These are phyloP conservation scores for Arabis hirsuta DNA, from an alignment of 345 rosid genomes.

Conservation along the genomic window DNA sequence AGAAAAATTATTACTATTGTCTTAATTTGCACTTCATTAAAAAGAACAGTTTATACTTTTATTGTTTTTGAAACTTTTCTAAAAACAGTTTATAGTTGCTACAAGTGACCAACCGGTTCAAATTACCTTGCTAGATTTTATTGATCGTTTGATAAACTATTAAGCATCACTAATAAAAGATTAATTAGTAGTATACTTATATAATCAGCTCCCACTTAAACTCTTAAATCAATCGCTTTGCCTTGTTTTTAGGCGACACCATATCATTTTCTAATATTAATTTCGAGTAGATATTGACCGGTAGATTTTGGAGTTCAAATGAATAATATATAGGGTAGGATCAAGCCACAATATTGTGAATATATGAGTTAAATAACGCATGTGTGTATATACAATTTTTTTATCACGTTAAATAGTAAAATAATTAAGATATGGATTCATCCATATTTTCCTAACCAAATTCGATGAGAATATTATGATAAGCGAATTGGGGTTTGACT, in stretches of 20 bases:
- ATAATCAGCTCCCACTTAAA: conserved; percentile 37
- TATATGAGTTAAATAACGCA: conserved; percentile 22
- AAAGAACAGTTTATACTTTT: background rate
- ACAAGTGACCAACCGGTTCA: conserved; percentile 17
- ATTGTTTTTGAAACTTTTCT: no score
- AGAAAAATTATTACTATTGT: background rate
- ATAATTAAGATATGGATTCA: background rate
- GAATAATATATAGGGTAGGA: conserved; percentile 34
- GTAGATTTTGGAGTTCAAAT: conserved; percentile 19
- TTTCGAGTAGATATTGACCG: conserved; percentile 37
- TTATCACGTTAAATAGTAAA: conserved; percentile 4
- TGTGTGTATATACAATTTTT: background rate
- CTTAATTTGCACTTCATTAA: background rate
- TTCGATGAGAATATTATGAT: conserved; percentile 34
- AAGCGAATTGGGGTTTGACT: conserved; percentile 49
- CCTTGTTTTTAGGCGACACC: conserved; percentile 51
- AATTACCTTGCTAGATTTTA: background rate
- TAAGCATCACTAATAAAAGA: conserved; percentile 19
- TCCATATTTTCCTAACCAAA: conserved; percentile 23
- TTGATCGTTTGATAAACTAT: conserved; percentile 13
- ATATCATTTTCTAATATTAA: conserved; percentile 33
- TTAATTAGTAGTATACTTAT: conserved; percentile 17
- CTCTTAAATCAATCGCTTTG: conserved; percentile 38
- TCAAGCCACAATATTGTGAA: conserved; percentile 13
- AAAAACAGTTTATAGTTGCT: conserved; percentile 6